Conservation (phyloP, 2,329 filamentous ascomycete genomes). For the Penicillium aurantiogriseum region DNA sequence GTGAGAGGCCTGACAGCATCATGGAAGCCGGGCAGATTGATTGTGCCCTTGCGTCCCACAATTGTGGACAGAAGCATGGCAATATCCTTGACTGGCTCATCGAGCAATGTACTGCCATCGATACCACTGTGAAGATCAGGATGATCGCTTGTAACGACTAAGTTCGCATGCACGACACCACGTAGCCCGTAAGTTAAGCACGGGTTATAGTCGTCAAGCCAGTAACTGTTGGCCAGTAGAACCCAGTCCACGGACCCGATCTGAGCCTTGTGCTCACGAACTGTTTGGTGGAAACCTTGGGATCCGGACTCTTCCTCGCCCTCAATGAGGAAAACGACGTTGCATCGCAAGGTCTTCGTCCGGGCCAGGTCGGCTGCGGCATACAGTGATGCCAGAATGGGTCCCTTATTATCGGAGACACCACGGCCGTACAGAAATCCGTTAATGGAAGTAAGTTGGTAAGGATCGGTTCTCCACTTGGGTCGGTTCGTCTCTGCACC, state of each 20-base stretch:
- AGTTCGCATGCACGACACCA: constrained; percentile 88
- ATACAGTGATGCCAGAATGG: constrained; percentile 89
- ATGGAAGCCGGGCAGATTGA: constrained; percentile 86
- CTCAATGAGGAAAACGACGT: constrained; percentile 92
- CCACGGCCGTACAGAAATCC: constrained; percentile 93
- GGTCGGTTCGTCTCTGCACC: constrained; percentile 77
- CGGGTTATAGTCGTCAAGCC: constrained; percentile 92
- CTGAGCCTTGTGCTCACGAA: constrained; percentile 73
- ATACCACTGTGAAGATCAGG: constrained; percentile 94
- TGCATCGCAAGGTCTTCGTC: constrained; percentile 77
- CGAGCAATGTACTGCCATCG: constrained; percentile 86
- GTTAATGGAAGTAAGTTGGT: constrained; percentile 82
- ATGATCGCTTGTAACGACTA: constrained; percentile 79
- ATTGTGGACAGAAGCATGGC: constrained; percentile 78
- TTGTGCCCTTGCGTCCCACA: constrained; percentile 74
- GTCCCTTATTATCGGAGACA: constrained; percentile 97
- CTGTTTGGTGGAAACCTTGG: constrained; percentile 80
- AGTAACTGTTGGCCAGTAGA: constrained; percentile 94
- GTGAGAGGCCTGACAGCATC: constrained; percentile 76
- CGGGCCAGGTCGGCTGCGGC: constrained; percentile 86
- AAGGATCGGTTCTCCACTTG: constrained; percentile 86
- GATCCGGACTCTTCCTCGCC: constrained; percentile 96
- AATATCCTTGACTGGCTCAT: constrained; percentile 89
- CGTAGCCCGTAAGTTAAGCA: constrained; percentile 93
- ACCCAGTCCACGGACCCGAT: constrained; percentile 95